These are phyloP conservation scores for Trametopsis cervina DNA, from an alignment of 768 basidiomycete genomes.

Conservation along the genomic window DNA sequence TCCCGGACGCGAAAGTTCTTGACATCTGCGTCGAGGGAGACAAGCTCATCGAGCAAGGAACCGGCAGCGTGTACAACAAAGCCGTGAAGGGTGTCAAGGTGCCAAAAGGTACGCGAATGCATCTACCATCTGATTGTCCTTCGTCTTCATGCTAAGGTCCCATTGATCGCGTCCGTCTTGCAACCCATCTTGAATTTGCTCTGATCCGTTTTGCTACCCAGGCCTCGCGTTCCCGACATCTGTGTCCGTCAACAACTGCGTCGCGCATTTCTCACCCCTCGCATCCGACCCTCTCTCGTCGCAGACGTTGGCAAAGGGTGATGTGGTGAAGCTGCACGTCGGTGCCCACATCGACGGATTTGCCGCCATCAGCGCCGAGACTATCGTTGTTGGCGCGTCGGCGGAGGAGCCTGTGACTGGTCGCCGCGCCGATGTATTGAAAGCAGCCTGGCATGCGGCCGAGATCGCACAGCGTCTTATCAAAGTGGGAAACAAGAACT, in stretches of 20 bases:
- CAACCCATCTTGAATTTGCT: background rate
- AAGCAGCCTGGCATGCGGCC: constrained; percentile 90
- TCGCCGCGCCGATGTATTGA: constrained; percentile 82
- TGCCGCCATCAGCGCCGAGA: constrained; percentile 90
- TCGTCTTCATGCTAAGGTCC: background rate
- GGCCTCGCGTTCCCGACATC: constrained; percentile 93
- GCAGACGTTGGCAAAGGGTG: constrained; percentile 69
- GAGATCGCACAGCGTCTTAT: constrained; percentile 88
- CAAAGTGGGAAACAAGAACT: constrained; percentile 93
- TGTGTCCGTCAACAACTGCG: constrained; percentile 91
- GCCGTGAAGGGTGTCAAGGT: constrained; percentile 82
- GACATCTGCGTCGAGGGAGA: constrained; percentile 93
- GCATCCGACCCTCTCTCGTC: constrained; percentile 71
- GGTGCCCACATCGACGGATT: constrained; percentile 98
- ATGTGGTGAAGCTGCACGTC: constrained; percentile 93
- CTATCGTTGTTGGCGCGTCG: constrained; percentile 80
- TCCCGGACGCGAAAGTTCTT: constrained; percentile 82
- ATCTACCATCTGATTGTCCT: background rate
- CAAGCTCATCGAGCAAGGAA: constrained; percentile 84
- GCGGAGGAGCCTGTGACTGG: constrained; percentile 72
- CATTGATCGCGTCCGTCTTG: background rate
- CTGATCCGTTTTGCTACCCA: no score
- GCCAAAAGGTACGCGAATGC: constrained; percentile 59
- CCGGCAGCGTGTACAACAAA: constrained; percentile 86
- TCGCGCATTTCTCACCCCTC: constrained; percentile 96